These are phyloP conservation scores for Calocybe cyanea DNA, from an alignment of 768 basidiomycete species.

Conservation along the genomic window DNA sequence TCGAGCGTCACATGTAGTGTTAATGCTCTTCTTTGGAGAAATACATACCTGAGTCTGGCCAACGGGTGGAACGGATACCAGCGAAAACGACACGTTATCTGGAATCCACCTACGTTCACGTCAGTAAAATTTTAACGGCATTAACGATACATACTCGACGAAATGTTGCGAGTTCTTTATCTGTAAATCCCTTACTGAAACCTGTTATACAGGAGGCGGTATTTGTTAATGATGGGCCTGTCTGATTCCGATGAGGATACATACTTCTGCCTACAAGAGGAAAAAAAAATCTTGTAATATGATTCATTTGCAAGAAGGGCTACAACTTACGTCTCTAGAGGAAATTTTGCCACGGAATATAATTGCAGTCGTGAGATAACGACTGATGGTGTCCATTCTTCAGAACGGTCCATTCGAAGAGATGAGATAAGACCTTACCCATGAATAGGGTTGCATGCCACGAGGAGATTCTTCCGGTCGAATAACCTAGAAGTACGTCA, in stretches of 20 bases:
- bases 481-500: slow-evolving; percentile 51
- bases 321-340: slow-evolving; percentile 67
- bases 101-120: slow-evolving; percentile 69
- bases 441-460: slow-evolving; percentile 76
- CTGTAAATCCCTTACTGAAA: slow-evolving; percentile 71
- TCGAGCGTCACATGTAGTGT: background rate
- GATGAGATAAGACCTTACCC: slow-evolving; percentile 45
- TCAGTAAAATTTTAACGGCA: slow-evolving; percentile 3
- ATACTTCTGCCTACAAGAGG: slow-evolving; percentile 50
- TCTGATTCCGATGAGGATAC: slow-evolving; percentile 17
- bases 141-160: slow-evolving; percentile 59
- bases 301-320: slow-evolving; percentile 13
- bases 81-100: slow-evolving; percentile 81
- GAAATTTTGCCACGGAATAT: slow-evolving; percentile 84
- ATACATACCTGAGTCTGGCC: slow-evolving; percentile 62
- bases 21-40: background rate
- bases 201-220: slow-evolving; percentile 32
- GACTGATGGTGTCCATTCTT: slow-evolving; percentile 27
- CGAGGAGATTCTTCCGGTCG: slow-evolving; percentile 74
- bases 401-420: slow-evolving; percentile 4
- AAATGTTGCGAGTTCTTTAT: slow-evolving; percentile 69
- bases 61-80: slow-evolving; percentile 81
- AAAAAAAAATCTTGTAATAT: slow-evolving; percentile 32
- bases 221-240: slow-evolving; percentile 9
- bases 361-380: slow-evolving; percentile 82